phyloP scores from a whole-genome alignment of 352 stramenopile species.

The Globisporangium spinosum region DNA sequence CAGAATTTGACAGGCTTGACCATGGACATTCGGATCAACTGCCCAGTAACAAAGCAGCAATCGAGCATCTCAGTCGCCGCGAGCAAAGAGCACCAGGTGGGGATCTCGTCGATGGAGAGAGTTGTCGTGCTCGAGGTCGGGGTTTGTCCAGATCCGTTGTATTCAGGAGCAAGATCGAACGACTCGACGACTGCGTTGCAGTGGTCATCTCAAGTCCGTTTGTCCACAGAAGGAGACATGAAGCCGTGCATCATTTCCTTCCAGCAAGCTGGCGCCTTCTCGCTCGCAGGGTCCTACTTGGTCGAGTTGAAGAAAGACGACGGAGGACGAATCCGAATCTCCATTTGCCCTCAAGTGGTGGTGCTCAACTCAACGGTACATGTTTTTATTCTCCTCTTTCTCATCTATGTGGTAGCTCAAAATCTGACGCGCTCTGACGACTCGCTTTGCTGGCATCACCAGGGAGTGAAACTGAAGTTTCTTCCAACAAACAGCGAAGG shows the following conservation, averaged over 20 bases:
- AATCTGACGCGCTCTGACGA: background rate
- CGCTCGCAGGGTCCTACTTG: conserved; percentile 27
- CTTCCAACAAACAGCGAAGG: conserved; percentile 16
- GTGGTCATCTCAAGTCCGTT: conserved; percentile 19
- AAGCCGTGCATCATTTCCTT: conserved; percentile 21
- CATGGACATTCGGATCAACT: conserved; percentile 12
- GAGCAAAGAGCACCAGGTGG: conserved; percentile 11
- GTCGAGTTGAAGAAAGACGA: conserved; percentile 35
- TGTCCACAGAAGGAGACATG: conserved; percentile 15
- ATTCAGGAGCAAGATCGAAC: background rate
- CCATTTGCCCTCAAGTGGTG: conserved; percentile 46
- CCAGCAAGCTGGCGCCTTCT: background rate
- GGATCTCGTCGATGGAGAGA: conserved; percentile 13
- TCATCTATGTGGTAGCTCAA: background rate
- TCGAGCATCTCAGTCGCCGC: conserved; percentile 1
- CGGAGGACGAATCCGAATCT: conserved; percentile 29
- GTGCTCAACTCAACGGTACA: conserved; percentile 61
- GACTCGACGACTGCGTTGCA: background rate
- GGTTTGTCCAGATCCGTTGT: background rate
- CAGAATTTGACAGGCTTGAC: conserved; percentile 14
- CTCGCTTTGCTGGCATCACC: background rate
- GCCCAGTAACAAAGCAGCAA: conserved; percentile 6
- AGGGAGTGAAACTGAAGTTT: conserved; percentile 17
- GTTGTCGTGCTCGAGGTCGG: conserved; percentile 17
- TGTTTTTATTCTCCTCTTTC: background rate